Evolutionary conservation across 2,329 filamentous ascomycete genomes (phyloP), one percentile per base, ranked within the genome.

Genomic region (Rhinocladiella mackenziei): DNA sequence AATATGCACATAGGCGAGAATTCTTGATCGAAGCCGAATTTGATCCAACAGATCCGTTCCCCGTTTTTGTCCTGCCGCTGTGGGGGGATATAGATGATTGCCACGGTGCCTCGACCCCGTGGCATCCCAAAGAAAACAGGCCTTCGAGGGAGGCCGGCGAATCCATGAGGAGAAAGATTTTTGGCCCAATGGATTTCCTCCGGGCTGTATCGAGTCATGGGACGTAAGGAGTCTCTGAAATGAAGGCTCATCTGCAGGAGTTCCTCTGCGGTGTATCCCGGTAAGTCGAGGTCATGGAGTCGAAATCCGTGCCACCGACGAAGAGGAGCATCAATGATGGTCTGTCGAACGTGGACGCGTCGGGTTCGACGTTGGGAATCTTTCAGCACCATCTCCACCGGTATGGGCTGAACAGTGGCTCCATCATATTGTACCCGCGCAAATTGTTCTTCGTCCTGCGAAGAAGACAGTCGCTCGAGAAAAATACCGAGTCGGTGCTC

Each of bases 371-470:
- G 8, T 4, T 41, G 39, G 8, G 19, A 29, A 20, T 50, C 47
- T 31, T 43, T 25, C 28, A 45, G n/a, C 10, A 46, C 19, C 7
- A 22, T 35, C 5, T 42, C 38, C 5, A 50, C 15, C 10, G 18
- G n/a, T 3, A 50, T 19, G 5, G 36, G 38, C 34, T 43, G 30
- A 10, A 50, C 47, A n/a, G 47, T 50, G 9, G 20, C 33, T 6
- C 47, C 45, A 15, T 37, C 40, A 30, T 39, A 28, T 13, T 39
- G 23, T 6, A 49, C 40, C 5, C 45, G 40, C 9, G 43, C 39
- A 36, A 39, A 53, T 74, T 73, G 49, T 71, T 66, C 31, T 74
- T 77, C 49, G 66, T 70, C 40, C 62, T 67, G 40, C 3, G 40
- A 49, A 20, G 45, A 49, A 15, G 26, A 36, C 56, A 61, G 43